Percentiles rank a stretch among this genome's conserved stretches.
phyloP scores from a whole-genome alignment of 306 rosid genomes.

The Cucumis melo region DNA sequence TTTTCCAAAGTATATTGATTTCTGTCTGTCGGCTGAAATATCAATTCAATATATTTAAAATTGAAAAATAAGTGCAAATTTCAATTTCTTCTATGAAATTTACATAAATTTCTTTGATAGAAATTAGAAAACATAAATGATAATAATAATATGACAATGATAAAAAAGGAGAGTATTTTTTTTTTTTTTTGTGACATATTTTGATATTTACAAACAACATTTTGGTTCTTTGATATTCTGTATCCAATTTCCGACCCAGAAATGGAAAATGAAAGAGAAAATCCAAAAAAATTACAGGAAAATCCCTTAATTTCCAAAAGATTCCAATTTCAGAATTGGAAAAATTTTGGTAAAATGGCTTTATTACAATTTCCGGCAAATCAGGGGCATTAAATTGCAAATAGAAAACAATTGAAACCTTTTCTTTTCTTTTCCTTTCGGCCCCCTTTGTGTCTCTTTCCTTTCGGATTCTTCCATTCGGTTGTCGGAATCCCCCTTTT shows the following conservation, averaged over 20 bases:
- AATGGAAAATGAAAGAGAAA: neutral
- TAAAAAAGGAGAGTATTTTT: neutral
- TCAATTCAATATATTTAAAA: neutral
- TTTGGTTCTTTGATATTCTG: neutral
- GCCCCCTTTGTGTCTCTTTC: neutral
- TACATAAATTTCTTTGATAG: neutral
- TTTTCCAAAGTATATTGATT: too few species aligned
- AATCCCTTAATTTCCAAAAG: neutral
- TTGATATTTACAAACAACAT: neutral
- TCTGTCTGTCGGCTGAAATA: too few species aligned
- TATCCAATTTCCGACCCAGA: neutral
- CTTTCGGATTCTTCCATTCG: neutral
- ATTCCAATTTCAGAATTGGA: neutral
- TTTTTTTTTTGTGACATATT: neutral
- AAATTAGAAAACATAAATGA: too few species aligned
- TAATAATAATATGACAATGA: neutral
- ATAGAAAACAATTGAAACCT: neutral
- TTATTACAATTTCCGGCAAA: constrained; percentile 1
- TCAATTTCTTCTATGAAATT: neutral
- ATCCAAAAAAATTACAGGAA: neutral
- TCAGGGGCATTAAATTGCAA: neutral
- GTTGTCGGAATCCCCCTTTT: neutral
- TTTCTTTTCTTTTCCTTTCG: neutral
- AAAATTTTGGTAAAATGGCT: neutral
- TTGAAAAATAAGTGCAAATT: neutral